Conservation (phyloP, 768 basidiomycete species). For the Nidula microcarpa region DNA sequence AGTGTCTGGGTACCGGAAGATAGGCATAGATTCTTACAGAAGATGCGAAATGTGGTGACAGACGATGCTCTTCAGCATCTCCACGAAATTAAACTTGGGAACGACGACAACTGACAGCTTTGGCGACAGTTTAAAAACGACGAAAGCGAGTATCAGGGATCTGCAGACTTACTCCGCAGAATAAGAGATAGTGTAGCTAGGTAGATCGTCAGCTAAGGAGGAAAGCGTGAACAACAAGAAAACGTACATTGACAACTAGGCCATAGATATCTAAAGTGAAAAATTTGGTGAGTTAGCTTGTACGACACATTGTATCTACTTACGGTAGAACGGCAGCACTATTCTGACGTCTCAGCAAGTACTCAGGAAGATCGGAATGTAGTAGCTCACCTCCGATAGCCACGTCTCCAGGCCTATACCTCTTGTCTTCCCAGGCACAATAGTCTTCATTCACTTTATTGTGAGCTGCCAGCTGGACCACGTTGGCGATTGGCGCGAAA, state of each 20-base stretch:
- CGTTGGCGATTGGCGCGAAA: constrained; percentile 54
- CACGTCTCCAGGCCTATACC: constrained; percentile 60
- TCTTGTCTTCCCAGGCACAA: constrained; percentile 39
- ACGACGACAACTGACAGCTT: constrained; percentile 56
- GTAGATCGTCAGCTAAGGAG: background rate
- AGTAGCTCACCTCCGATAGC: constrained; percentile 47
- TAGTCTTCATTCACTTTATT: constrained; percentile 44
- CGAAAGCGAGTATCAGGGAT: background rate
- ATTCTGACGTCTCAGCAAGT: background rate
- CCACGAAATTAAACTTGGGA: constrained; percentile 58
- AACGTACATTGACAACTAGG: constrained; percentile 50
- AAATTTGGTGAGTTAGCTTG: background rate
- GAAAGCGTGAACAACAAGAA: background rate
- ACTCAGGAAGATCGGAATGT: background rate
- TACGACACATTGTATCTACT: constrained; percentile 12
- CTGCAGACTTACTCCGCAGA: constrained; percentile 42
- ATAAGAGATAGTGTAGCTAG: constrained; percentile 57
- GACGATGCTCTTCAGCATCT: constrained; percentile 60
- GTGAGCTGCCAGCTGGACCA: constrained; percentile 58
- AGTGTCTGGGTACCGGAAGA: background rate
- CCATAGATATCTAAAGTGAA: constrained; percentile 56
- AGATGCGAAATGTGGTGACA: constrained; percentile 55
- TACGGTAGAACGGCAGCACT: constrained; percentile 66
- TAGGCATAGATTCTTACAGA: constrained; percentile 23
- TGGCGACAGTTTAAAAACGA: background rate